These are phyloP conservation scores for Glycine tomentella DNA, from an alignment of 306 rosid species.

Conservation along the genomic window DNA sequence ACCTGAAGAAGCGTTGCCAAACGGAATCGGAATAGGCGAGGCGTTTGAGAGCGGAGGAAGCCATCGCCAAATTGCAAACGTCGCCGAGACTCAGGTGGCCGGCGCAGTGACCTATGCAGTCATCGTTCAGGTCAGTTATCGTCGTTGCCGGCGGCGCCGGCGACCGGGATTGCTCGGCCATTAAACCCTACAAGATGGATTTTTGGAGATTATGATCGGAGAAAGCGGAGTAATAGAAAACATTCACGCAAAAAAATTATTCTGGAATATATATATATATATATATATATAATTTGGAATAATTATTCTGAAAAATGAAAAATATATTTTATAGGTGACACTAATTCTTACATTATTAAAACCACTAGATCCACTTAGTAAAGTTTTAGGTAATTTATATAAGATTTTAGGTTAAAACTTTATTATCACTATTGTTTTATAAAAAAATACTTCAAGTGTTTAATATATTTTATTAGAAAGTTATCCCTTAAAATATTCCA, in stretches of 20 bases:
- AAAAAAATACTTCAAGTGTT: no score
- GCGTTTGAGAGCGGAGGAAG: conserved; percentile 67
- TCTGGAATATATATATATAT: no score
- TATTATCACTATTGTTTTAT: no score
- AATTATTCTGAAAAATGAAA: no score
- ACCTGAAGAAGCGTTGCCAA: conserved; percentile 77
- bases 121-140: conserved; percentile 64
- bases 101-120: conserved; percentile 69
- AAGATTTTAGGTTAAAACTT: no score
- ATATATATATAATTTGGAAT: background rate
- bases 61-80: conserved; percentile 71
- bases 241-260: no score
- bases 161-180: conserved; percentile 48
- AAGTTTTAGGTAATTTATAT: no score
- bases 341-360: no score
- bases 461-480: no score
- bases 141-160: conserved; percentile 28
- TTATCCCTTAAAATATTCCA: no score
- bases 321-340: no score
- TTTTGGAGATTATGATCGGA: background rate
- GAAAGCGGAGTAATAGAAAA: background rate
- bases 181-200: conserved; percentile 35
- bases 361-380: no score
- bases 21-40: conserved; percentile 77
- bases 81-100: conserved; percentile 60